Conservation (phyloP, 2,329 filamentous ascomycete genomes). For the Stagonosporopsis chrysanthemi region DNA sequence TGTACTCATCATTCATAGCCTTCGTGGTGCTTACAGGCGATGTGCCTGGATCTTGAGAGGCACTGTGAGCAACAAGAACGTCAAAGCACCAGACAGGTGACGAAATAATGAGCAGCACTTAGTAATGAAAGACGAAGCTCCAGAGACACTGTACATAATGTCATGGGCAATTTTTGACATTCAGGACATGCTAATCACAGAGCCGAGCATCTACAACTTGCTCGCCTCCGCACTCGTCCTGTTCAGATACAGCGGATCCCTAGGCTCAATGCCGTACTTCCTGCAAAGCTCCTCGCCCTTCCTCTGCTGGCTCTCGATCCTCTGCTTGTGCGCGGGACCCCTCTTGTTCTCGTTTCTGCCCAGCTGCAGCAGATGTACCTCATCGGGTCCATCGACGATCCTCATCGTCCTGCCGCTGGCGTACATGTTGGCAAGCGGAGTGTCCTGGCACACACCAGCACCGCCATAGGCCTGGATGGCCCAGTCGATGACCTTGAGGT, state of each 20-base stretch:
- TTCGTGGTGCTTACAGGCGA: no score
- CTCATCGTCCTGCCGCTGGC: constrained; percentile 80
- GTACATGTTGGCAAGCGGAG: constrained; percentile 81
- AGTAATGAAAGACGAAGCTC: not conserved
- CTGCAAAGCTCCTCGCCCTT: constrained; percentile 72
- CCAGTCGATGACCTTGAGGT: constrained; percentile 88
- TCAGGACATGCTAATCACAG: not conserved
- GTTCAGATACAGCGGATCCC: constrained; percentile 53
- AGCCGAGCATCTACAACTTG: constrained; percentile 46
- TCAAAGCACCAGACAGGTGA: not conserved
- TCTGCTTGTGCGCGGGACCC: constrained; percentile 66
- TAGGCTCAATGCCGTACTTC: constrained; percentile 60
- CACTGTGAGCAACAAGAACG: no score
- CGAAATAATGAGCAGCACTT: not conserved
- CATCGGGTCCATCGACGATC: constrained; percentile 92
- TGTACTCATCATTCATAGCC: no score
- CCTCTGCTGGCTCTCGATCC: constrained; percentile 69
- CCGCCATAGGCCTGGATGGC: constrained; percentile 93
- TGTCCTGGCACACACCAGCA: constrained; percentile 92
- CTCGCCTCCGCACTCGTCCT: constrained; percentile 50
- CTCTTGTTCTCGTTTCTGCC: constrained; percentile 81
- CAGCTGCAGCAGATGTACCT: constrained; percentile 82
- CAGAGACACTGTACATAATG: no score
- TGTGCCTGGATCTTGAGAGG: no score
- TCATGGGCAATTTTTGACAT: not conserved